Evolutionary conservation across 1,139 yeast genomes (phyloP), one percentile per base, ranked within the genome.

Genomic region (Lodderomyces parapsilosis): DNA sequence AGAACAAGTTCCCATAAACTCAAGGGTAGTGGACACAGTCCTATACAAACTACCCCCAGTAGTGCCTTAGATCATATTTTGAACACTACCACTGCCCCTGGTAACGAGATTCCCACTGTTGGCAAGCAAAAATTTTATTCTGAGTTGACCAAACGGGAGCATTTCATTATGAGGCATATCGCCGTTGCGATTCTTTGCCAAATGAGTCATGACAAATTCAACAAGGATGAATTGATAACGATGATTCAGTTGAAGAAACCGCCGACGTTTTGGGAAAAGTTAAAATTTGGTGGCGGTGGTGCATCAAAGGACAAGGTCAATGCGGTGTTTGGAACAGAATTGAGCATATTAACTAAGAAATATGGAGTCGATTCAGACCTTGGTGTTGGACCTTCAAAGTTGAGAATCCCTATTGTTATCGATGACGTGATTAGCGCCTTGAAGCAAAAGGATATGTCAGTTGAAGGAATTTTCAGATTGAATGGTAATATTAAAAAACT

Each of bases 401-500:
- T 93, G 38, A 75, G 84, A 35, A 86, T 94, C 36, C 99, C 99
- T 0, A 78, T 88, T 41, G 74, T 94, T 37, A 75, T 94, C 42
- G 98, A 93, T 57, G 98, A 93, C 56, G 71, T 91, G 14, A 80
- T 94, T 38, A 79, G 80, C 39, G 88, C 96, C 1, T 79, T 94
- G 69, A 79, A 88, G 46, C 95, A 87, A 46, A 89, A 88, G 72
- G 98, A 93, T 66, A 84, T 94, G 88, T 87, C 97, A 3, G 93
- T 90, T 17, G 99, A 93, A 64, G 99, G 99, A 46, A 86, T 94
- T 8, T 94, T 94, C 72, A 78, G 99, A 56, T 86, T 91, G 59
- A 94, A 94, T 60, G 99, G 99, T 58, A 94, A 94, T 58, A 93
- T 94, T 56, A 83, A 91, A 55, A 78, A 87, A 39, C 71, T 93